A percentile compares a stretch with the other conserved stretches of the same genome.
These are phyloP conservation scores for Leucosporidium scottii DNA, from an alignment of 768 basidiomycete genomes.

Conservation along the genomic window DNA sequence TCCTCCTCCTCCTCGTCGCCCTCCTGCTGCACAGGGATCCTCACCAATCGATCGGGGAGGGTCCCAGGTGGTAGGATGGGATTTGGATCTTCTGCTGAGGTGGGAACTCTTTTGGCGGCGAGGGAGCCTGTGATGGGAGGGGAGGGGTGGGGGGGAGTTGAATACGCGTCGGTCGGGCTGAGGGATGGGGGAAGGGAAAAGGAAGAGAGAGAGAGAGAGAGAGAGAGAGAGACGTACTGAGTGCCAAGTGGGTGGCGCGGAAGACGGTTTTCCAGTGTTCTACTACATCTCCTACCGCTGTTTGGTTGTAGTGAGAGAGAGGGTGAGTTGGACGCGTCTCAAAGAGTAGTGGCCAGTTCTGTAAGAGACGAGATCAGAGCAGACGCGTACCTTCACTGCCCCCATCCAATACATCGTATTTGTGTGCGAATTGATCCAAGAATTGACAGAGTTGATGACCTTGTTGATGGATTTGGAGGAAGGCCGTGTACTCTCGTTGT, in stretches of 20 bases:
- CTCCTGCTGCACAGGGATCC: slow-evolving; percentile 19
- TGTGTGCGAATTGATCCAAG: slow-evolving; percentile 16
- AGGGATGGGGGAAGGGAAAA: neutral
- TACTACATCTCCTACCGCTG: slow-evolving; percentile 34
- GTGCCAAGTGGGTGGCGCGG: slow-evolving; percentile 30
- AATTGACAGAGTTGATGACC: slow-evolving; percentile 11
- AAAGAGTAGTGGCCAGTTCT: too few species aligned
- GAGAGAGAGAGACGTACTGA: slow-evolving; percentile 29
- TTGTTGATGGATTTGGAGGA: slow-evolving; percentile 19
- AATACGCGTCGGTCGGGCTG: neutral
- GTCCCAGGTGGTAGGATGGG: slow-evolving; percentile 3
- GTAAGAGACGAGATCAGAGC: too few species aligned
- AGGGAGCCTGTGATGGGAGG: slow-evolving; percentile 12
- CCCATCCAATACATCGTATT: slow-evolving; percentile 24
- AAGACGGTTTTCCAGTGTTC: slow-evolving; percentile 38
- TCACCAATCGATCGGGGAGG: slow-evolving; percentile 24
- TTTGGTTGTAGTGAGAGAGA: neutral
- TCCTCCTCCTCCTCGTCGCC: too few species aligned
- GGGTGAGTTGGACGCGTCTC: neutral
- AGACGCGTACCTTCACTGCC: slow-evolving; percentile 23
- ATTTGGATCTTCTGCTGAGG: neutral
- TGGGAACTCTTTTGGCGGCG: slow-evolving; percentile 5
- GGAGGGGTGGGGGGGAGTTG: too few species aligned
- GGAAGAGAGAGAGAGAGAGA: too few species aligned
- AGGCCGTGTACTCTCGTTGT: slow-evolving; percentile 31